Conservation (phyloP, 225 moss, liverwort and hornwort species). For the Pseudoscleropodium purum region DNA sequence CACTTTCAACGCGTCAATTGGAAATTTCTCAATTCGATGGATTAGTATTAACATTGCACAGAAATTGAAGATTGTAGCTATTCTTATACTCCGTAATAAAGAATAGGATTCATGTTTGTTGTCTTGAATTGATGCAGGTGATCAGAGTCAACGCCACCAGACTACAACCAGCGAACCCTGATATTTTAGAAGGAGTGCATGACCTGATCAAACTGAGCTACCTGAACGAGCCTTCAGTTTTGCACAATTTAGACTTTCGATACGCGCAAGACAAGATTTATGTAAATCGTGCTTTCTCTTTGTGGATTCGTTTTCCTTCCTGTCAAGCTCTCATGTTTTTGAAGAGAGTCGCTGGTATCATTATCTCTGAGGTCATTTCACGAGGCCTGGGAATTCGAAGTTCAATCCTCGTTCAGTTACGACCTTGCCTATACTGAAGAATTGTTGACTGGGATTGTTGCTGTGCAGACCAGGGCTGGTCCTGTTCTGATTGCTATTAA, state of each 20-base stretch:
- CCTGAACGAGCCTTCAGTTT: conserved; percentile 91
- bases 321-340: background rate
- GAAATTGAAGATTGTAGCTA: background rate
- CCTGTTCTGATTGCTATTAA: conserved; percentile 97
- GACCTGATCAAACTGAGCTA: conserved; percentile 97
- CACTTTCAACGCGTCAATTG: background rate
- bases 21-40: background rate
- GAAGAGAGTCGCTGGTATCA: background rate
- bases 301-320: background rate
- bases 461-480: conserved; percentile 89
- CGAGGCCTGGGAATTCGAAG: background rate
- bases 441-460: background rate
- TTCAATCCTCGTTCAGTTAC: background rate
- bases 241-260: conserved; percentile 86
- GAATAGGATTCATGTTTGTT: background rate
- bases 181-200: conserved; percentile 91
- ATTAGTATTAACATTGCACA: background rate
- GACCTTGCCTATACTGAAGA: background rate
- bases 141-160: conserved; percentile 56
- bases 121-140: conserved; percentile 40
- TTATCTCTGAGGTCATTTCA: background rate
- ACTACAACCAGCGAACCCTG: conserved; percentile 90
- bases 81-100: background rate
- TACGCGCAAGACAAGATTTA: conserved; percentile 88
- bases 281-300: conserved; percentile 23